Conservation (phyloP, 2,329 filamentous ascomycete genomes). For the Aspergillus brasiliensis region DNA sequence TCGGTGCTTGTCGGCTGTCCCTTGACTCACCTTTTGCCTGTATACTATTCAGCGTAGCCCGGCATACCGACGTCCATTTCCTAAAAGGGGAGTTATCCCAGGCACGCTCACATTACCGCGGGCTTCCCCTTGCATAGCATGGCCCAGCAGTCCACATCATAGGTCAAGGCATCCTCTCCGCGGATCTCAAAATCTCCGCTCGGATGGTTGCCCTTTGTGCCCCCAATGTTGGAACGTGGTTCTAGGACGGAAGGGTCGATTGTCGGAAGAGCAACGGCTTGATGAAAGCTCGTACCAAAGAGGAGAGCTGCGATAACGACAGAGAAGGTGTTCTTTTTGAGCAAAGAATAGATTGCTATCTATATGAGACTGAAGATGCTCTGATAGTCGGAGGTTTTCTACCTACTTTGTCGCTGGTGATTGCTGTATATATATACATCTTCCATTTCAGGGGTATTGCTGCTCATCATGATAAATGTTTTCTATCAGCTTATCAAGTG, state of each 20-base stretch:
- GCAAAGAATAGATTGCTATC: background rate
- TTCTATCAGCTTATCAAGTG: background rate
- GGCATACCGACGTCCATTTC: no score
- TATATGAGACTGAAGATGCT: background rate
- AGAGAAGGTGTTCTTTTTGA: background rate
- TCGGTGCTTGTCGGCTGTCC: background rate
- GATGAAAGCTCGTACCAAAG: background rate
- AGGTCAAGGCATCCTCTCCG: background rate
- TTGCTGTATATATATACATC: background rate
- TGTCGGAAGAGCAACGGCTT: background rate
- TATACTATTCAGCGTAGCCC: background rate
- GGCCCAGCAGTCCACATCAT: background rate
- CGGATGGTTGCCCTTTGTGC: background rate
- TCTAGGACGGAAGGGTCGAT: background rate
- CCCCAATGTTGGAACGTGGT: background rate
- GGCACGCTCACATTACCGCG: background rate
- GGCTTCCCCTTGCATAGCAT: background rate
- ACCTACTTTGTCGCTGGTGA: no score
- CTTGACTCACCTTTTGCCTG: background rate
- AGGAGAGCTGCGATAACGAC: background rate
- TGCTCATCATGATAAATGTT: no score
- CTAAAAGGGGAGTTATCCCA: no score
- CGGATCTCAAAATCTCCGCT: background rate
- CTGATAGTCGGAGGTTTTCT: background rate
- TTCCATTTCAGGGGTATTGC: background rate